Evolutionary conservation across 2,329 filamentous ascomycete species (phyloP), one percentile per base, ranked within the genome.

Genomic region (Talaromyces sp.): DNA sequence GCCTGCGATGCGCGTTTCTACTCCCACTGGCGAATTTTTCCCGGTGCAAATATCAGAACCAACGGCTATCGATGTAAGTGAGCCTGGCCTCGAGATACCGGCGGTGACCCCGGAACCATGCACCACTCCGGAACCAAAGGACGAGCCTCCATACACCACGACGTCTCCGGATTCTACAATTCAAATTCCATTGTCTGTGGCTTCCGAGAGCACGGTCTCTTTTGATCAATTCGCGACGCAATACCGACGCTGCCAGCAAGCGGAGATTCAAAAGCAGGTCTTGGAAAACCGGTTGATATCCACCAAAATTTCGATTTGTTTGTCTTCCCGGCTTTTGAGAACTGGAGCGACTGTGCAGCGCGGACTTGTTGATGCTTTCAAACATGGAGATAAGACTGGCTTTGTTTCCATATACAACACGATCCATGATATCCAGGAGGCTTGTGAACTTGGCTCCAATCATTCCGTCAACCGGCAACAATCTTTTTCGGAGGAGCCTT

Each of bases 201-300:
- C 31, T 25, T 49, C 58, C 43, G 58, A 47, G 56, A 69, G 69
- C 67, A 71, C 68, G 62, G 71, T 80, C 33, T 77, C 77, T 43
- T 80, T 82, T 68, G 77, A 80, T 67, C 78, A 81, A 60, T 79
- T 82, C 72, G 79, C 80, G 57, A 69, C 70, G 62, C 73, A 78
- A 57, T 77, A 79, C 67, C 77, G 78, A 45, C 75, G 79, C 47
- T 79, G 76, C 65, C 73, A 78, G 67, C 76, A 80, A 65, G 79
- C 79, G 66, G 76, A 78, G 63, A 69, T 73, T 68, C 78, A 78
- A 65, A 76, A 76, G 69, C 78, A 76, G 54, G 73, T 70, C 60
- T 70, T 81, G 67, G 74, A 78, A 68, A 73, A 74, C 41, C 79
- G 77, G 63, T 72, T 80, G 49, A 72, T 76, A 68, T 74, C 74